Evolutionary conservation across 208 protist genomes (phyloP), one percentile per base, ranked within the genome.

Genomic region (Naegleria lovaniensis): DNA sequence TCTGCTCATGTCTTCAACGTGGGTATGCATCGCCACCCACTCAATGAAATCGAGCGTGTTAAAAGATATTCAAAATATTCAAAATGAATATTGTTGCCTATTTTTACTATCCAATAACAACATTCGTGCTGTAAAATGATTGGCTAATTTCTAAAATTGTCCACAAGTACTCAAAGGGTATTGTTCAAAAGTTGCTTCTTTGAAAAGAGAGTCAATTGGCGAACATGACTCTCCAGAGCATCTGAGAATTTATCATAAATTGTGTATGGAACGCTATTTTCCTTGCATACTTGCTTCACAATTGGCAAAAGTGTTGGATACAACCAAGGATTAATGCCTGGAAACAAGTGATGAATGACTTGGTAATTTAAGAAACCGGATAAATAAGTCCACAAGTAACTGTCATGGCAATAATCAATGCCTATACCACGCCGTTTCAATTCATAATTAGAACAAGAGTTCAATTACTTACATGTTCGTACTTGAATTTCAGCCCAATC

Each of bases 271-370:
- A 96, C 94, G 51, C 92, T 92, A 91, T 91, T 91, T 92, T 96
- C 91, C 86, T 94, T 90, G 93, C 95, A 96, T 89, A 94, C 94
- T 52, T 91, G 19, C 55, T 92, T 92, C 38, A 97, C 95, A 79
- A 96, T 94, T 9, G 95, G 95, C 33, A 94, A 94, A 83, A 97
- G 87, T 92, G 94, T 93, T 13, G 92, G 92, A 89, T 96, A 97
- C 92, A 96, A 96, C 91, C 93, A 92, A 91, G 96, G 95, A 88
- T 95, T 95, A 86, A 97, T 94, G 7, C 95, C 92, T 29, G 96
- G 96, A 91, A 97, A 97, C 22, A 97, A 93, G 88, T 97, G 96
- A 91, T 97, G 96, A 92, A 96, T 95, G 85, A 97, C 94, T 93
- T 97, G 96, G 83, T 91, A 96, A 92, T 96, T 96, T 52, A 97